Conservation (phyloP, 139 green algal species). For the Chlorella ohadii region DNA sequence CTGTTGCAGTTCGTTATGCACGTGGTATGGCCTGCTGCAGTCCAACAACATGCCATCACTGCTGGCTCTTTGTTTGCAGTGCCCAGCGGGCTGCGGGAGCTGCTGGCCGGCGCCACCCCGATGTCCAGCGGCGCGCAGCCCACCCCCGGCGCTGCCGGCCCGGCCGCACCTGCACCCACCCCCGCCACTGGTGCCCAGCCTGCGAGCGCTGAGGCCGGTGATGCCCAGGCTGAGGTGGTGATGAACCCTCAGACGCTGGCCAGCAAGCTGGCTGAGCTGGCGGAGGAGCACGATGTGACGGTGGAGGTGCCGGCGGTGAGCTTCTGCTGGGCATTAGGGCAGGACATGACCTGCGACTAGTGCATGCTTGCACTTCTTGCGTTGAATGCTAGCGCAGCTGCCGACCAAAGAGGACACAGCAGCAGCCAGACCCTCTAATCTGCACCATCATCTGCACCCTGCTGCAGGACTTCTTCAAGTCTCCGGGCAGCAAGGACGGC, state of each 20-base stretch:
- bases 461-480: conserved; percentile 27
- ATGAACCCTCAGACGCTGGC: conserved; percentile 37
- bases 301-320: conserved; percentile 43
- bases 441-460: no score
- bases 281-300: conserved; percentile 25
- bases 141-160: conserved; percentile 8
- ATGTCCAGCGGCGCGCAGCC: background rate
- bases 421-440: no score
- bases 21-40: no score
- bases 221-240: background rate
- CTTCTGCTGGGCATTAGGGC: background rate
- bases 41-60: background rate
- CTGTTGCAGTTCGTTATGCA: no score
- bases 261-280: conserved; percentile 36
- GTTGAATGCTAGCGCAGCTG: no score
- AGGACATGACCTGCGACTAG: background rate
- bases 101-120: conserved; percentile 6
- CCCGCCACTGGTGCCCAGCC: conserved; percentile 15
- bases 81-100: conserved; percentile 7
- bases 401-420: no score
- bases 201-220: background rate
- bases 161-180: conserved; percentile 35
- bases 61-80: background rate
- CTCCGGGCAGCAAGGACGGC: background rate
- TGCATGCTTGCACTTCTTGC: no score